Conservation (phyloP, 495 filamentous ascomycete genomes). For the Cercophora sp. region DNA sequence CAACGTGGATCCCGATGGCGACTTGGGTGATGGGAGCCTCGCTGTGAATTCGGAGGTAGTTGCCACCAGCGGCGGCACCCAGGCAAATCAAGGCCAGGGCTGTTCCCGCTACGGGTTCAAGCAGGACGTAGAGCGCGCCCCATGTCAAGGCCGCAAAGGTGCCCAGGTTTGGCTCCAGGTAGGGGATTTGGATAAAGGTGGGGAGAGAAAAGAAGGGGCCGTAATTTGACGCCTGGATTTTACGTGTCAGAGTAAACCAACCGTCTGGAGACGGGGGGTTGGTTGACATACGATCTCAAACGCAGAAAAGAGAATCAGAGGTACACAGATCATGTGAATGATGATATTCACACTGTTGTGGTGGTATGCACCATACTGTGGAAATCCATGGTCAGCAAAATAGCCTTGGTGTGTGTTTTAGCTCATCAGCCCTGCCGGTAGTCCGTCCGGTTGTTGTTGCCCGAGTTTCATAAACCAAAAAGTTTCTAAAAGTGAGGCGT, state of each 20-base stretch:
- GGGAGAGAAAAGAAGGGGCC: constrained; percentile 70
- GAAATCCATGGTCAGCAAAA: constrained; percentile 13
- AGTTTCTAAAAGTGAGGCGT: not conserved
- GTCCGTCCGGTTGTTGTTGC: not conserved
- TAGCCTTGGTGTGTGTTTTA: not conserved
- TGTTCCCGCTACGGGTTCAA: constrained; percentile 87
- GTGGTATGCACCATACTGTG: constrained; percentile 92
- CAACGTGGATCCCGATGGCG: constrained; percentile 61
- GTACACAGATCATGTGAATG: constrained; percentile 90
- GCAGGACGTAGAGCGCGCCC: constrained; percentile 76
- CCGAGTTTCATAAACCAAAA: not conserved
- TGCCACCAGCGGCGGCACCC: constrained; percentile 64
- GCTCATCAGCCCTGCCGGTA: not conserved
- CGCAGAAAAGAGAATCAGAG: constrained; percentile 71
- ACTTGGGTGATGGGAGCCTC: constrained; percentile 64
- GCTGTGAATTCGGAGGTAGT: constrained; percentile 67
- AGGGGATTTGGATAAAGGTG: constrained; percentile 61
- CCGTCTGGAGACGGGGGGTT: too few relatives aligned
- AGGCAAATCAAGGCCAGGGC: constrained; percentile 70
- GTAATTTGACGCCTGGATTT: constrained; percentile 67
- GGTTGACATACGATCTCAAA: constrained; percentile 73
- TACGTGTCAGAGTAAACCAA: constrained; percentile 4
- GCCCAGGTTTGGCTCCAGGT: constrained; percentile 77
- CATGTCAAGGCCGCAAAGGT: constrained; percentile 69
- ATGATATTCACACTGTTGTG: constrained; percentile 81